A percentile compares a stretch with the other conserved stretches of the same genome.
phyloP scores from a whole-genome alignment of 2,329 filamentous ascomycete genomes.

The Trichophyton verrucosum region DNA sequence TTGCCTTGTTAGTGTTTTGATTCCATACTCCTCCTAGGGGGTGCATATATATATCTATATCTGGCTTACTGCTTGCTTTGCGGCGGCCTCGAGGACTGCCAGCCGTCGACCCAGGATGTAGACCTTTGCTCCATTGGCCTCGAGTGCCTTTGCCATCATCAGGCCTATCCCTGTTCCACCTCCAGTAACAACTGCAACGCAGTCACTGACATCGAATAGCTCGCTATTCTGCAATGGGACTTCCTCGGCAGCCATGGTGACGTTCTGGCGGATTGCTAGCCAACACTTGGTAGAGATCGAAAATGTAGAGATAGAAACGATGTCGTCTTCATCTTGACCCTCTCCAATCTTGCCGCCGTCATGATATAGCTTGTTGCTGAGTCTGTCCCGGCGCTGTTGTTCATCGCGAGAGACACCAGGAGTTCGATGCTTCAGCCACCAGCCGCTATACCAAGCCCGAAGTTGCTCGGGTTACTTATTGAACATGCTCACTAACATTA shows the following conservation, averaged over 20 bases:
- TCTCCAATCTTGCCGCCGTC: not conserved
- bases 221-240: not conserved
- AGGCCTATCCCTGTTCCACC: slow-evolving; percentile 54
- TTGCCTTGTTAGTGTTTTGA: slow-evolving; percentile 23
- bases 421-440: not conserved
- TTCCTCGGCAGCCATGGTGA: not conserved
- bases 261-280: not conserved
- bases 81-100: slow-evolving; percentile 6
- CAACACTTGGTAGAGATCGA: not conserved
- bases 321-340: not conserved
- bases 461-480: not conserved
- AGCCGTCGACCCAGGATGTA: slow-evolving; percentile 44
- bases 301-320: not conserved
- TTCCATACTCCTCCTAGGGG: not conserved
- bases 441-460: not conserved
- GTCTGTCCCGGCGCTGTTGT: not conserved
- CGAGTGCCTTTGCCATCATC: slow-evolving; percentile 48
- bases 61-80: not conserved
- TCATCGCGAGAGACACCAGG: not conserved
- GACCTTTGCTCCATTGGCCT: slow-evolving; percentile 49
- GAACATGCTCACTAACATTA: not conserved
- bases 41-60: too few species aligned
- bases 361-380: not conserved
- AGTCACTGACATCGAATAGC: slow-evolving; percentile 6
- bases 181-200: slow-evolving; percentile 47